phyloP scores from a whole-genome alignment of 1,284 basidiomycete species.

The Paramarasmius palmivorus region DNA sequence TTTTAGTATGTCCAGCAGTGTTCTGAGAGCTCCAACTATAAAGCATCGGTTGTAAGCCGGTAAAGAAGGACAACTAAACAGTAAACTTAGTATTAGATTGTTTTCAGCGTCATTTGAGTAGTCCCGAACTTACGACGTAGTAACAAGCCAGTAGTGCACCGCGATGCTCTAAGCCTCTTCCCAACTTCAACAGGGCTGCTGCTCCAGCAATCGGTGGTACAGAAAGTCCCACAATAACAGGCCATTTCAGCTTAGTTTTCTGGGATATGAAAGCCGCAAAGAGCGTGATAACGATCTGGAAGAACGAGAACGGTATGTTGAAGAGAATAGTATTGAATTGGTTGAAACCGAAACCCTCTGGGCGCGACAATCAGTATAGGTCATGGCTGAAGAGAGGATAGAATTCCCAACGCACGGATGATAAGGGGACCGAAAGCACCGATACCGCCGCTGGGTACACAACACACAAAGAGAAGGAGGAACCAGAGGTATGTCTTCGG shows the following conservation, averaged over 20 bases:
- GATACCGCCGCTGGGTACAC: conserved; percentile 42
- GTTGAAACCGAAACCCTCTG: conserved; percentile 36
- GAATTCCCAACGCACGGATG: conserved; percentile 31
- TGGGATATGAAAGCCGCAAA: conserved; percentile 42
- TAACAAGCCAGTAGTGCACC: conserved; percentile 40
- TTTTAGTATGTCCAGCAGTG: conserved; percentile 46
- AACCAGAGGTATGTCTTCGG: conserved; percentile 48
- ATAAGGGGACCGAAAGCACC: conserved; percentile 44
- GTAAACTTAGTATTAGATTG: not conserved
- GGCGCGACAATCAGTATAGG: not conserved
- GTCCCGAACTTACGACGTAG: conserved; percentile 40
- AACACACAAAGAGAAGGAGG: conserved; percentile 39
- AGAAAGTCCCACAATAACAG: conserved; percentile 42
- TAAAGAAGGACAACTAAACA: conserved; percentile 6
- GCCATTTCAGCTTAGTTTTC: conserved; percentile 49
- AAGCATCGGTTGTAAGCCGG: conserved; percentile 33
- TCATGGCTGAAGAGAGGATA: not conserved
- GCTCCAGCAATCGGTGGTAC: conserved; percentile 42
- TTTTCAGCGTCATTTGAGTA: too few species aligned
- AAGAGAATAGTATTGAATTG: conserved; percentile 45
- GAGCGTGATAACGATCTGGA: conserved; percentile 44
- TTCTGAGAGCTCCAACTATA: conserved; percentile 45
- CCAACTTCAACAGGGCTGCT: conserved; percentile 33
- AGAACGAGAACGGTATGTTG: conserved; percentile 48
- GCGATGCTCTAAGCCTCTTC: conserved; percentile 29